Evolutionary conservation across 331 rosid species (phyloP).

Genomic region (Dryas integrifolia): DNA sequence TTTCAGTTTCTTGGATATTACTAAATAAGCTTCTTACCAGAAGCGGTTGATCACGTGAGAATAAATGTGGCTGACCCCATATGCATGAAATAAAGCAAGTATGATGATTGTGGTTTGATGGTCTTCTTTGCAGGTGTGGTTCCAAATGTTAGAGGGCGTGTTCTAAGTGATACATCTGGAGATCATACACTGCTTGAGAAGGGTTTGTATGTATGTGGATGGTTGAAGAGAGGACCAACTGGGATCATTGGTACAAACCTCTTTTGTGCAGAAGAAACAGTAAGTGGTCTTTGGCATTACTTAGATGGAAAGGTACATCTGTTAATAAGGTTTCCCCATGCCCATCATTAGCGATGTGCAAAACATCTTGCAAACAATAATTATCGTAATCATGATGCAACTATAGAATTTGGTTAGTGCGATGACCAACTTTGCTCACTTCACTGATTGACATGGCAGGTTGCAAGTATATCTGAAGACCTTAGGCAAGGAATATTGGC

Average conservation of each 20-base stretch:
- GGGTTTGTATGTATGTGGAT: constrained; percentile 88
- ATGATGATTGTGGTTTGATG: constrained; percentile 6
- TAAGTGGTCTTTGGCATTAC: constrained; percentile 36
- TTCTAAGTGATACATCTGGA: constrained; percentile 42
- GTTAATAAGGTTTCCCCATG: not conserved
- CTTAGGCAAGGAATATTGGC: constrained; percentile 45
- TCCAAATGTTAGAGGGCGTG: constrained; percentile 79
- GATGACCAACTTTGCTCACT: constrained; percentile 8
- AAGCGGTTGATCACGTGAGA: not conserved
- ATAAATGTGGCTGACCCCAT: not conserved
- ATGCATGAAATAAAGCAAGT: not conserved
- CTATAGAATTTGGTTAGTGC: not conserved
- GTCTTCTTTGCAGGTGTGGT: constrained; percentile 60
- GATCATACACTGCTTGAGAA: constrained; percentile 49
- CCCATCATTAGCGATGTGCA: not conserved
- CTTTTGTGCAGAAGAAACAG: constrained; percentile 90
- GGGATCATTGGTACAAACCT: constrained; percentile 90
- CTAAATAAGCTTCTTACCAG: not conserved
- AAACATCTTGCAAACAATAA: not conserved
- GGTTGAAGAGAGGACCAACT: constrained; percentile 96
- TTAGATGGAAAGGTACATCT: not conserved
- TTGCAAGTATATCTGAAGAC: constrained; percentile 75
- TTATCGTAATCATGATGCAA: not conserved
- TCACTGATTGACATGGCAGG: constrained; percentile 45
- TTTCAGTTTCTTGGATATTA: not conserved